Evolutionary conservation across 208 protist genomes (phyloP), one percentile per base, ranked within the genome.

Genomic region (Trypanosoma vivax): DNA sequence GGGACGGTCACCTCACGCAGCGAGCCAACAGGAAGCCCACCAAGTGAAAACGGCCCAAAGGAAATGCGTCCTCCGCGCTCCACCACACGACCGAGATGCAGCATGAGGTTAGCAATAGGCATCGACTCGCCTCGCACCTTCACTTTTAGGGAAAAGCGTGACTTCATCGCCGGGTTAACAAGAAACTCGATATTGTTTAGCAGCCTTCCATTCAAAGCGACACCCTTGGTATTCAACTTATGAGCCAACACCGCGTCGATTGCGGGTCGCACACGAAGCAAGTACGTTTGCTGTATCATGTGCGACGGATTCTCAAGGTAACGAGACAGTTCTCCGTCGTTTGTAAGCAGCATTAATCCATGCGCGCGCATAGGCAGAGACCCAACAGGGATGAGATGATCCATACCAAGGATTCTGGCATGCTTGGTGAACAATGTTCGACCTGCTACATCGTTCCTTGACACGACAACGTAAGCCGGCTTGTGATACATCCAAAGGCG

Each of bases 401-500:
- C 80, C 64, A 92, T 79, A 42, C 88, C 88, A 19, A 92, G 63
- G 53, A 90, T 90, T 23, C 71, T 68, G 0, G 88, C 81, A 59
- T 92, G 83, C 42, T 82, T 84, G 5, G 73, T 80, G 43, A 90
- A 84, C 39, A 94, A 70, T 0, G 73, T 68, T 13, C 86, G 81
- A 0, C 86, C 83, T 9, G 71, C 70, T 11, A 76, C 50, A 39
- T 94, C 86, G 56, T 79, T 83, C 41, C 86, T 75, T 10, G 82
- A 89, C 14, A 89, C 81, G n/a, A 90, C 66, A 5, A 94, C 86
- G 49, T 94, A 74, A 29, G 82, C 76, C 7, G 86, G 86, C 52
- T 94, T 94, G 66, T 90, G 82, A 50, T 90, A 94, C 73, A 94
- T 89, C 80, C 83, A 94, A 37, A 94, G 64, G 25, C 86, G 66